Conservation (phyloP, 2,329 filamentous ascomycete species). For the Fonsecaea nubica region DNA sequence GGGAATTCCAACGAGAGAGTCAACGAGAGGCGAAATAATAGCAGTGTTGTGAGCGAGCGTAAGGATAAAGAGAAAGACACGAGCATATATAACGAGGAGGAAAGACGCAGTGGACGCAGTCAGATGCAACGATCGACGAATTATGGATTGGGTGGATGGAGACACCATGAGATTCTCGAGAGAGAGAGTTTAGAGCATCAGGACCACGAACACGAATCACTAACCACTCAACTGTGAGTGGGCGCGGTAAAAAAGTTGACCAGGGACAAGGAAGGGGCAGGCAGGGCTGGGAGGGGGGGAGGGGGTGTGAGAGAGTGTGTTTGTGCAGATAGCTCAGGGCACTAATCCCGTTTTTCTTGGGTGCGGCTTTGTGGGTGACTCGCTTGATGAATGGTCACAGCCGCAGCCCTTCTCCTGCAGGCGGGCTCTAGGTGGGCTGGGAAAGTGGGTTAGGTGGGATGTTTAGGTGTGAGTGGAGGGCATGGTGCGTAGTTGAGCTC, state of each 20-base stretch:
- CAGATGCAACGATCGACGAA: conserved; percentile 30
- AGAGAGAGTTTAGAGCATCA: conserved; percentile 10
- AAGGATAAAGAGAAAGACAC: conserved; percentile 18
- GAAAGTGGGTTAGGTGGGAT: conserved; percentile 2
- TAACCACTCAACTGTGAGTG: conserved; percentile 6
- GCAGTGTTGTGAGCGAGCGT: conserved; percentile 29
- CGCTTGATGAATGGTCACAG: conserved; percentile 4
- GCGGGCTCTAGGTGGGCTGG: conserved; percentile 6
- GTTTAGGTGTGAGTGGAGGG: conserved; percentile 4
- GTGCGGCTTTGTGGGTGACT: conserved; percentile 11
- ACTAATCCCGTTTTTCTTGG: conserved; percentile 3
- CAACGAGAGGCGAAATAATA: conserved; percentile 30
- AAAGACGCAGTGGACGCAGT: conserved; percentile 1
- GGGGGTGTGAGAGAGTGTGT: conserved; percentile 1
- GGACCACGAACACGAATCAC: conserved; percentile 10
- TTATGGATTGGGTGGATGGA: conserved; percentile 15
- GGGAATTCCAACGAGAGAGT: conserved; percentile 19
- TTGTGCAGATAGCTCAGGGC: neutral
- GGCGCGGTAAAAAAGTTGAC: conserved; percentile 8
- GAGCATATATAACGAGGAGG: conserved; percentile 32
- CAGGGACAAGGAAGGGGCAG: conserved; percentile 11
- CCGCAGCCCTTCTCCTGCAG: conserved; percentile 10
- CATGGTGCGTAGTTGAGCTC: neutral
- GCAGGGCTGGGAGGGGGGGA: conserved; percentile 14
- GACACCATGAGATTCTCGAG: conserved; percentile 22